Conservation (phyloP, 2,329 filamentous ascomycete genomes). For the Pseudocercospora crystallina region DNA sequence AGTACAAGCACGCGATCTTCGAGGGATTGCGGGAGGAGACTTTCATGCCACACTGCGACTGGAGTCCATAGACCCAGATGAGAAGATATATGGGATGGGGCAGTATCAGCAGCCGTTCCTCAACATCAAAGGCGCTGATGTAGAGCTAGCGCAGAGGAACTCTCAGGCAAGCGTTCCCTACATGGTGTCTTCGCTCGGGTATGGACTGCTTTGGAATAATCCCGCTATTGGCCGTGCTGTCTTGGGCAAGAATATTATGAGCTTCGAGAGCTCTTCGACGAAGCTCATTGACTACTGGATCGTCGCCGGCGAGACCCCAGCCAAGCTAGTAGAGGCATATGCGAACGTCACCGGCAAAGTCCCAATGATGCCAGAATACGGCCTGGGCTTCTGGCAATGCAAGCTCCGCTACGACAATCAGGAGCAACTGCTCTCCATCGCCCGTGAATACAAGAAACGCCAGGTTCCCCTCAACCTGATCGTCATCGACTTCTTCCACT, state of each 20-base stretch:
- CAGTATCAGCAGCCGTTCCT: conserved; percentile 66
- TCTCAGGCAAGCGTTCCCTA: conserved; percentile 67
- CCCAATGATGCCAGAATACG: conserved; percentile 69
- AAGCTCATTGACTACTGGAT: conserved; percentile 64
- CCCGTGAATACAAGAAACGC: conserved; percentile 58
- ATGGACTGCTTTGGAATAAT: conserved; percentile 68
- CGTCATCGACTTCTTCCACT: conserved; percentile 69
- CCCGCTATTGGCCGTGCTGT: conserved; percentile 61
- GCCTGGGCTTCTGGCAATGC: conserved; percentile 68
- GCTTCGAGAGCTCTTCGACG: conserved; percentile 61
- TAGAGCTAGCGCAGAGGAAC: conserved; percentile 66
- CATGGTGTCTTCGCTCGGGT: conserved; percentile 59
- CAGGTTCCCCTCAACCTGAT: conserved; percentile 63
- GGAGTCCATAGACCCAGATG: conserved; percentile 53
- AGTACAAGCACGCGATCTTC: conserved; percentile 60
- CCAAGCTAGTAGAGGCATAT: conserved; percentile 58
- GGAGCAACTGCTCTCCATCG: conserved; percentile 61
- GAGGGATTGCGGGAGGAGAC: conserved; percentile 52
- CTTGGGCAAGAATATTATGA: conserved; percentile 61
- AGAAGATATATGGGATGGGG: conserved; percentile 68
- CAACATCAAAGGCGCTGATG: conserved; percentile 62
- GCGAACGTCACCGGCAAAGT: conserved; percentile 57
- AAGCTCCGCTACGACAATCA: conserved; percentile 67
- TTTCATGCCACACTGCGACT: conserved; percentile 61
- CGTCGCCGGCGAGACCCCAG: conserved; percentile 57